A percentile compares a stretch with the other conserved stretches of the same genome.
Conservation (phyloP, 352 stramenopile species). For the Phytophthora lateralis region DNA sequence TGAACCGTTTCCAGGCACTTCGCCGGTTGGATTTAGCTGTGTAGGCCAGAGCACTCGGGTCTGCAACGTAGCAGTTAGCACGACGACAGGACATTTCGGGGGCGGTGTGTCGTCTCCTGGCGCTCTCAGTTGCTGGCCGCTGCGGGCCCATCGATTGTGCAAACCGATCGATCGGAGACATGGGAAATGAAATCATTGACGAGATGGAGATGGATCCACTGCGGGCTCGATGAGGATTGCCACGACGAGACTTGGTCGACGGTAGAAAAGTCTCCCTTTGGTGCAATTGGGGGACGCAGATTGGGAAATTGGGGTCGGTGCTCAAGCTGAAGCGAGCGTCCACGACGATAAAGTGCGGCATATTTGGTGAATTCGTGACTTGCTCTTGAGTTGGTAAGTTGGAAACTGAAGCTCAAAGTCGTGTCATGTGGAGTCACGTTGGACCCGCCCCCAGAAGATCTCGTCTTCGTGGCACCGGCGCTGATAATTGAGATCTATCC, state of each 20-base stretch:
- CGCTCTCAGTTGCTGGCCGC: conserved; percentile 3
- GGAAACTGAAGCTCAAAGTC: conserved; percentile 12
- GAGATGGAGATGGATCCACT: conserved; percentile 34
- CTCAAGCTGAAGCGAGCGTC: conserved; percentile 34
- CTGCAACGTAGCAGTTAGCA: conserved; percentile 8
- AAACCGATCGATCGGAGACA: conserved; percentile 31
- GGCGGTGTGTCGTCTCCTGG: conserved; percentile 23
- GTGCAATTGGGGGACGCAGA: neutral
- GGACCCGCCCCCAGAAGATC: conserved; percentile 15
- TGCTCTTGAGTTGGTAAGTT: conserved; percentile 8
- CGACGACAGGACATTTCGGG: conserved; percentile 22
- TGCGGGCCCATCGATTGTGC: conserved; percentile 30
- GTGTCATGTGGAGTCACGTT: neutral
- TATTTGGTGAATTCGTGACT: conserved; percentile 2
- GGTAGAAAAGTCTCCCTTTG: conserved; percentile 1
- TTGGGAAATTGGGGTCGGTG: conserved; percentile 9
- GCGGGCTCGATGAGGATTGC: conserved; percentile 20
- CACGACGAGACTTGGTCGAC: conserved; percentile 5
- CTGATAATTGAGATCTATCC: conserved; percentile 25
- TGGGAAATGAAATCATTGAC: conserved; percentile 8
- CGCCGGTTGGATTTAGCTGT: conserved; percentile 29
- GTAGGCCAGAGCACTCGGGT: conserved; percentile 15
- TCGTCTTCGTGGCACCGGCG: conserved; percentile 8
- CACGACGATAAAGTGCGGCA: conserved; percentile 35
- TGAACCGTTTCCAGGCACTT: conserved; percentile 32